Base-by-base conservation (phyloP, 2,329 filamentous ascomycete species). In the Calonectria fujianensis region DNA sequence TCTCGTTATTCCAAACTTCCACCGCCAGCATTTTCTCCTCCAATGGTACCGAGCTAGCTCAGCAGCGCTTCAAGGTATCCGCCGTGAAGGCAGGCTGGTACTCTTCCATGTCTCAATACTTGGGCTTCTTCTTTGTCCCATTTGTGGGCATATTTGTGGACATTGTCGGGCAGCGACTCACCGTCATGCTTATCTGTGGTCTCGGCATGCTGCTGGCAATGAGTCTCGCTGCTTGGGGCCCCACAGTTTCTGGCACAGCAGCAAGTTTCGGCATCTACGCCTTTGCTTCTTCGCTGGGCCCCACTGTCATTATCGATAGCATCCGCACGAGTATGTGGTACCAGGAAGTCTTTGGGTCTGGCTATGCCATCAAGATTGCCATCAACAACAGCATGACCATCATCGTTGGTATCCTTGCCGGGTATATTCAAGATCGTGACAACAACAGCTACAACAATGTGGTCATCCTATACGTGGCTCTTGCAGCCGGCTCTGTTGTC, bases 351-450 rank as follows among this genome's bases (percentile, higher is more conserved):
- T 93, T 93, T 73, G 91, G 91, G 0, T 89, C 90, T 0, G 91
- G 89, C 0, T 93, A 92, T 74, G 87, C 90, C 1, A 82, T 92
- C 71, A 93, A 93, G 73, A 88, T 93, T 45, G 89, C 89, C 29
- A 90, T 92, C 79, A 92, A 93, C 79, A 93, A 93, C 80, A 89
- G 87, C 37, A 92, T 92, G 89, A 91, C 86, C 73, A 91, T 93
- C 73, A 90, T 93, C 68, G 85, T 93, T 1, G 85, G 90, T 0
- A 88, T 93, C 54, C 84, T 92, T 27, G 88, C 90, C 0, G 91
- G 91, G 1, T 89, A 88, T 0, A 87, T 93, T 0, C 91, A 93
- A 76, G 91, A 93, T 70, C 84, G 84, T 4, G 90, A 92, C 67
- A 79, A 90, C 68, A 86, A 92, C 75, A 89, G 87, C 0, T 93